Evolutionary conservation across 2,329 filamentous ascomycete genomes (phyloP).

Genomic region (Pezizomycotina sp.): DNA sequence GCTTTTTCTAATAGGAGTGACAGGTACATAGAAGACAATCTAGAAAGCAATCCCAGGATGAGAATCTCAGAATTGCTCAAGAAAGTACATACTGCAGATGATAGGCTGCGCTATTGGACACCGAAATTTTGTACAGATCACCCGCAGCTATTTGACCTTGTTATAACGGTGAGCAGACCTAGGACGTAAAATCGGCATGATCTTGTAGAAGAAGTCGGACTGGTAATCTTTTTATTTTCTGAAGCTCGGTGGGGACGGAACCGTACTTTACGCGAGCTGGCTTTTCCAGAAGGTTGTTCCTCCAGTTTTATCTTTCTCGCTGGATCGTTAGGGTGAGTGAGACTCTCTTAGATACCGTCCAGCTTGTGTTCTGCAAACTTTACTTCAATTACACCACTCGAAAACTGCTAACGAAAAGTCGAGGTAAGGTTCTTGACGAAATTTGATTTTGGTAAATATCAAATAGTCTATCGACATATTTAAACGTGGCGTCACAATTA

Average conservation of each 20-base stretch:
- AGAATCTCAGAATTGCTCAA: conserved; percentile 51
- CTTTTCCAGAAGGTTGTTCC: conserved; percentile 91
- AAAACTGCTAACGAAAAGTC: no score
- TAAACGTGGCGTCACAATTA: conserved; percentile 83
- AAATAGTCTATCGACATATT: conserved; percentile 47
- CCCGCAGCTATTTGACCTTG: conserved; percentile 84
- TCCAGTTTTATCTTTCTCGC: conserved; percentile 75
- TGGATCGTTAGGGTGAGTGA: conserved; percentile 84
- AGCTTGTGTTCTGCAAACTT: no score
- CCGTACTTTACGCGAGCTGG: conserved; percentile 90
- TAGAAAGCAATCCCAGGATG: conserved; percentile 57
- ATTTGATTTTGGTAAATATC: conserved; percentile 71
- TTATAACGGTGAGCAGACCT: conserved; percentile 59
- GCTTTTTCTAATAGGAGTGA: conserved; percentile 4
- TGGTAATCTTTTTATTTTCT: conserved; percentile 1
- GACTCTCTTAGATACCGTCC: no score
- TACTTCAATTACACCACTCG: no score
- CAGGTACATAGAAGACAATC: conserved; percentile 56
- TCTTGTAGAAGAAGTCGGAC: background rate
- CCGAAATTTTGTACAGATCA: conserved; percentile 57
- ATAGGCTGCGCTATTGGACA: conserved; percentile 66
- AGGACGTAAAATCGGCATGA: no score
- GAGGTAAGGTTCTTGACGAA: conserved; percentile 93
- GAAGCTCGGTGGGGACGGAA: conserved; percentile 77
- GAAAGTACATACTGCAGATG: conserved; percentile 39